Evolutionary conservation across 2,329 filamentous ascomycete species (phyloP), one percentile per base, ranked within the genome.

Genomic region (Colletotrichum australisinense): DNA sequence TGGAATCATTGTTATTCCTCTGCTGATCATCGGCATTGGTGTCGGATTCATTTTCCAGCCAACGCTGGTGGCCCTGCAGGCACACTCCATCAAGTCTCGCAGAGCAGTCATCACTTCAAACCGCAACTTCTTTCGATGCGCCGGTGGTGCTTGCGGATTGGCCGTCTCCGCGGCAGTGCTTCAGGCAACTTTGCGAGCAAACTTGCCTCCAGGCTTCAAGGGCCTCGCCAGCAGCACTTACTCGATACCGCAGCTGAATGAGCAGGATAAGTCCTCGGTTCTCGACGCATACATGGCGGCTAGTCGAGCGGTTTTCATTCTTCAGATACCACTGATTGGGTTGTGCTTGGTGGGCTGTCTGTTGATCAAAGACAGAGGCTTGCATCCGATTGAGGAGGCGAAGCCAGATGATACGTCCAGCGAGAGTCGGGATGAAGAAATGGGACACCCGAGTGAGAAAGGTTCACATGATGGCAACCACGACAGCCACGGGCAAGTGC

Each of bases 31-130:
- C 38, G 87, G 89, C 2, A 77, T 86, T 3, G 89, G 90, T 11
- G 82, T 90, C 1, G 91, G 91, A 1, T 85, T 83, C 71, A 80
- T 82, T 28, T 85, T 86, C 66, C 84, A 86, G 73, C 84, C 84
- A 5, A 86, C 84, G 0, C 82, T 92, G 0, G 85, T 92, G 5
- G 90, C 90, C 1, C 79, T 89, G 16, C 89, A 91, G 77, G 88
- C 89, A 0, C 89, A 92, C 78, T 87, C 85, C 26, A 82, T 84
- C 1, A 90, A 89, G 77, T 81, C 86, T 0, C 87, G 92, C 56
- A 85, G 91, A 24, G 91, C 91, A 1, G 88, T 92, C 1, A 87
- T 91, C 24, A 92, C 91, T 46, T 89, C 88, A 2, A 87, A 88
- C 64, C 85, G 91, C 1, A 93, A 93, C 76, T 92, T 92, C 77